Evolutionary conservation across 2,329 filamentous ascomycete genomes (phyloP).

Genomic region (Aspergillus clavatus): DNA sequence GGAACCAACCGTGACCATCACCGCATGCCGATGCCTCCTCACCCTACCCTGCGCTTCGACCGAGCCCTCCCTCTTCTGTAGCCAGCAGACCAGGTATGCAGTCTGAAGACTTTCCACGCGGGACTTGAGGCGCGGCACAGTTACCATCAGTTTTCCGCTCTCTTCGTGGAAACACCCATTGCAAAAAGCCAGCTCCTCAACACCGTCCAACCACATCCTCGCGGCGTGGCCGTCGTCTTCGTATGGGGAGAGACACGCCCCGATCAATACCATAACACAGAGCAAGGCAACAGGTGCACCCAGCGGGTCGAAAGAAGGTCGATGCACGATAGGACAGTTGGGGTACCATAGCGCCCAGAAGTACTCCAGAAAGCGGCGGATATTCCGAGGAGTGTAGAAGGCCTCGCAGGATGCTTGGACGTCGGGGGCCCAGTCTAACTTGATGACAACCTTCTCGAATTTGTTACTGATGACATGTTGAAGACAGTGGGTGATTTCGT

Average conservation of each 20-base stretch:
- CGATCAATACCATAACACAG: conserved; percentile 25
- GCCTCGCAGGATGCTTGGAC: conserved; percentile 7
- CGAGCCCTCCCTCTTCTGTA: conserved; percentile 24
- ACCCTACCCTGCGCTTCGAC: conserved; percentile 16
- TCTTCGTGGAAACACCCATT: conserved; percentile 11
- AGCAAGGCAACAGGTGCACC: conserved; percentile 14
- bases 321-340: conserved; percentile 27
- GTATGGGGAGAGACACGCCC: conserved; percentile 23
- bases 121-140: too few relatives aligned
- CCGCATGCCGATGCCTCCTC: conserved; percentile 18
- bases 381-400: conserved; percentile 20
- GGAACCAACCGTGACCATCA: conserved; percentile 19
- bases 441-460: conserved; percentile 9
- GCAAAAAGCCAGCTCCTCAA: conserved; percentile 20
- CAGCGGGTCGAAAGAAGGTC: conserved; percentile 18
- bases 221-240: conserved; percentile 11
- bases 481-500: conserved; percentile 11
- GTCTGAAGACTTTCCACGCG: conserved; percentile 19
- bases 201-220: conserved; percentile 17
- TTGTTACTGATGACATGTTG: conserved; percentile 7
- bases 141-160: too few relatives aligned
- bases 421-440: conserved; percentile 11
- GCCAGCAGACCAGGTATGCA: conserved; percentile 20
- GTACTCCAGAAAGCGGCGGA: conserved; percentile 20
- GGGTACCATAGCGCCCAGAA: conserved; percentile 30